Evolutionary conservation across 75 land plant species (phyloP).

Genomic region (Larix kaempferi): DNA sequence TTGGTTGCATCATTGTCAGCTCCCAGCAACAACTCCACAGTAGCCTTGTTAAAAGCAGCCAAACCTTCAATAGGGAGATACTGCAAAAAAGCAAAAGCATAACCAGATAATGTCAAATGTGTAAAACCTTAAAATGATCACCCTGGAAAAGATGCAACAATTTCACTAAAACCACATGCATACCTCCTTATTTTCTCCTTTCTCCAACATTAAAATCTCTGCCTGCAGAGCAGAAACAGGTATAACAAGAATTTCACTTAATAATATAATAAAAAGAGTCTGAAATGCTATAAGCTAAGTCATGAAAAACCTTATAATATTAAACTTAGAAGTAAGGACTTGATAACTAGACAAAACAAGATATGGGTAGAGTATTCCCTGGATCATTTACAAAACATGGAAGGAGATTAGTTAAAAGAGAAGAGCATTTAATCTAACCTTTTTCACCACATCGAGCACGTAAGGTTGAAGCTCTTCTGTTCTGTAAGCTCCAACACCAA

Average conservation of each 20-base stretch:
- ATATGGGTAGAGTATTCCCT: no score
- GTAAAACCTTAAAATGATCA: background rate
- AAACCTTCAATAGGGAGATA: conserved; percentile 99
- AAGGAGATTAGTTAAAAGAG: background rate
- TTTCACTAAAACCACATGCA: background rate
- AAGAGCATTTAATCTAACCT: conserved; percentile 36
- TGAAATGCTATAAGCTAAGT: background rate
- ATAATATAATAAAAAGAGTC: no score
- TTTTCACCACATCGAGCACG: conserved; percentile 93
- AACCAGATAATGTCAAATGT: background rate
- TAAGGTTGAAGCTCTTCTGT: conserved; percentile 99
- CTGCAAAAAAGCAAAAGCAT: conserved; percentile 32
- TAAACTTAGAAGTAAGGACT: background rate
- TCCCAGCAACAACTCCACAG: conserved; percentile 92
- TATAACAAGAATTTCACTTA: background rate
- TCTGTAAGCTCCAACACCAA: conserved; percentile 97
- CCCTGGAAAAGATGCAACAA: background rate
- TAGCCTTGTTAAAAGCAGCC: conserved; percentile 96
- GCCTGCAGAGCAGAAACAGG: conserved; percentile 46
- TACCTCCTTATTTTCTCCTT: conserved; percentile 98
- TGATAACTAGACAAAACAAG: background rate
- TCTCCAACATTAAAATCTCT: conserved; percentile 87
- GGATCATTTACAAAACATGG: background rate
- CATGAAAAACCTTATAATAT: background rate
- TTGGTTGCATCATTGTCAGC: conserved; percentile 75